These are phyloP conservation scores for Saccharomycopsis synnaedendra DNA, from an alignment of 805 yeast species.

Conservation along the genomic window DNA sequence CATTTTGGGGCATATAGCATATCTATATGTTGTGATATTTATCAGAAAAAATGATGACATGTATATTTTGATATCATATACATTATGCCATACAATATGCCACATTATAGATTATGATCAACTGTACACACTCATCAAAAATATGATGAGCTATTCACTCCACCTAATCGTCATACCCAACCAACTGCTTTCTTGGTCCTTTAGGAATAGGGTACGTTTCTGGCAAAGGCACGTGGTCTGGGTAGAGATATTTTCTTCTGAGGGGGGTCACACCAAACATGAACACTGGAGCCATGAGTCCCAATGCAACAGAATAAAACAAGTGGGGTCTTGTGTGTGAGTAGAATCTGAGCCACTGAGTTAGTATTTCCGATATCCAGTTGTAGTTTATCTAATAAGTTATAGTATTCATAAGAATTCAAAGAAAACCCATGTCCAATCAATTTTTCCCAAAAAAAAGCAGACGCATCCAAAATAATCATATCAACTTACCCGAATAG, in stretches of 20 bases:
- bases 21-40: no score
- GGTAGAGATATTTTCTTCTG: conserved; percentile 57
- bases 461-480: not conserved
- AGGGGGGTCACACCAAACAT: conserved; percentile 49
- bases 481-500: conserved; percentile 44
- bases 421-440: not conserved
- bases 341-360: conserved; percentile 60
- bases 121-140: no score
- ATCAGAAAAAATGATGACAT: no score
- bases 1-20: no score
- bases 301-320: conserved; percentile 53
- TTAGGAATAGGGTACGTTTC: conserved; percentile 26
- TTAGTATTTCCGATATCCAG: conserved; percentile 18
- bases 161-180: conserved; percentile 14
- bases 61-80: no score
- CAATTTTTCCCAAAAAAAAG: not conserved
- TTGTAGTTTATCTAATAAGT: not conserved
- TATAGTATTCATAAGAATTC: not conserved
- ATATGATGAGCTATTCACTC: no score
- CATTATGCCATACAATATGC: no score
- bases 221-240: conserved; percentile 59
- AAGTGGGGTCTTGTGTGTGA: conserved; percentile 71
- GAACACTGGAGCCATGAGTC: conserved; percentile 55
- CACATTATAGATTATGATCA: no score
- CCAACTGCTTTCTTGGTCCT: conserved; percentile 11